phyloP scores from a whole-genome alignment of 345 rosid genomes.

The Eucalyptus brandiana region DNA sequence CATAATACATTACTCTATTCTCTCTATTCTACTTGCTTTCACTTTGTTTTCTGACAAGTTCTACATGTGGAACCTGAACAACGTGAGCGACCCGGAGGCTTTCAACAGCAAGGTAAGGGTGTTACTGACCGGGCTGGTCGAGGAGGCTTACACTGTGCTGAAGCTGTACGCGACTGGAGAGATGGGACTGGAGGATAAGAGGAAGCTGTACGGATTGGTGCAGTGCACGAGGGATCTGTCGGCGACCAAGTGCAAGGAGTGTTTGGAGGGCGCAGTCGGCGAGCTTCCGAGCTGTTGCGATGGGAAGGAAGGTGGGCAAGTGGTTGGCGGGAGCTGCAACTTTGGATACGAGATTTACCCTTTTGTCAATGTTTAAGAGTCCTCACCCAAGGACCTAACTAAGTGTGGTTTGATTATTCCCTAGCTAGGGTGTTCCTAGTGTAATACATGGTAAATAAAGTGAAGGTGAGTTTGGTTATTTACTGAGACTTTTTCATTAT shows the following conservation, averaged over 20 bases:
- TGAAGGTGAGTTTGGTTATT: neutral
- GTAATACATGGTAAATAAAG: neutral
- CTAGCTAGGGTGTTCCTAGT: neutral
- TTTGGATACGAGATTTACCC: conserved; percentile 62
- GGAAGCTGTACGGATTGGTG: conserved; percentile 20
- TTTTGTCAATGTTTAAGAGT: conserved; percentile 12
- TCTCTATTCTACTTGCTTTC: no score
- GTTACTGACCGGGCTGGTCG: conserved; percentile 4
- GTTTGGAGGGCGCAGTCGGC: conserved; percentile 32
- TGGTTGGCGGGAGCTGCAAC: conserved; percentile 45
- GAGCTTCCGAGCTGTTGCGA: conserved; percentile 48
- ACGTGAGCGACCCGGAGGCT: neutral
- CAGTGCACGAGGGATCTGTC: conserved; percentile 38
- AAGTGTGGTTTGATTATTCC: neutral
- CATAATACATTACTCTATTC: no score
- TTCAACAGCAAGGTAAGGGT: conserved; percentile 15
- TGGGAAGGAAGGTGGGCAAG: conserved; percentile 60
- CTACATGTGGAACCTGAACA: conserved; percentile 9
- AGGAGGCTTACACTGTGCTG: neutral
- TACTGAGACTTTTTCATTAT: neutral
- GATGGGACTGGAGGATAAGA: neutral
- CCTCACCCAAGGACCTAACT: neutral
- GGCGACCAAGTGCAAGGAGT: conserved; percentile 21
- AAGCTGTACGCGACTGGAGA: conserved; percentile 14
- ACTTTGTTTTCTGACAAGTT: no score